Percentiles rank a stretch among this genome's conserved stretches.
Evolutionary conservation across 352 stramenopile species (phyloP).

Genomic region (Phytophthora crassamura): DNA sequence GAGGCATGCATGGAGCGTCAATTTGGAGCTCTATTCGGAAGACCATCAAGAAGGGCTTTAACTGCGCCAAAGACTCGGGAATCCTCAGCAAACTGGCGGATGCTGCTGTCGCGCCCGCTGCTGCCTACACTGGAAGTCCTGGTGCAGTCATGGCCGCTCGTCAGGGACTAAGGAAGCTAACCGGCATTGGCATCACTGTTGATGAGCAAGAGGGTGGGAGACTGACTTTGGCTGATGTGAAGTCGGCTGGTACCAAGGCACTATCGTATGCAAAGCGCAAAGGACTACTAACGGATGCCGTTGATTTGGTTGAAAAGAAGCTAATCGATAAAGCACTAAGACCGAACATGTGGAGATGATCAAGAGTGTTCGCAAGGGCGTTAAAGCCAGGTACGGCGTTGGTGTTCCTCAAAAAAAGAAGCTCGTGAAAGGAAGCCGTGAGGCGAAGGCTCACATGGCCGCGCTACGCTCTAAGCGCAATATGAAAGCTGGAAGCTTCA

Average conservation of each 20-base stretch:
- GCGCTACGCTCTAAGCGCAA: constrained; percentile 1
- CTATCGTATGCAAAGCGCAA: constrained; percentile 13
- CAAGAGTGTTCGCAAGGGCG: neutral
- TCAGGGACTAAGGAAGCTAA: neutral
- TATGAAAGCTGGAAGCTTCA: too few relatives aligned
- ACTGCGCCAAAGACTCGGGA: too few relatives aligned
- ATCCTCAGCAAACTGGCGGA: too few relatives aligned
- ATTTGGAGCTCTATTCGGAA: too few relatives aligned
- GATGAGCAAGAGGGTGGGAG: constrained; percentile 1
- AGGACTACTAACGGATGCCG: too few relatives aligned
- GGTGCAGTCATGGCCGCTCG: neutral
- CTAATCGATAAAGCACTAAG: neutral
- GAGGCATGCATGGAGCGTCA: too few relatives aligned
- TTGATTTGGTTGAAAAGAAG: neutral
- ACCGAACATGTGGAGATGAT: constrained; percentile 8
- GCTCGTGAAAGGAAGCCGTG: too few relatives aligned
- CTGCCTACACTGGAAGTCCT: neutral
- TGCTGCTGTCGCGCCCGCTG: too few relatives aligned
- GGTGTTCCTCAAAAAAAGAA: neutral
- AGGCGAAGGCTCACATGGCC: neutral
- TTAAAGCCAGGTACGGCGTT: constrained; percentile 11
- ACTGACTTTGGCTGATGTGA: too few relatives aligned
- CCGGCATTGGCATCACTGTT: neutral
- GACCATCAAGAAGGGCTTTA: too few relatives aligned
- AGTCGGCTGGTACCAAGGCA: too few relatives aligned